Base-by-base conservation (phyloP, 495 filamentous ascomycete species). In the Tirmania nivea region DNA sequence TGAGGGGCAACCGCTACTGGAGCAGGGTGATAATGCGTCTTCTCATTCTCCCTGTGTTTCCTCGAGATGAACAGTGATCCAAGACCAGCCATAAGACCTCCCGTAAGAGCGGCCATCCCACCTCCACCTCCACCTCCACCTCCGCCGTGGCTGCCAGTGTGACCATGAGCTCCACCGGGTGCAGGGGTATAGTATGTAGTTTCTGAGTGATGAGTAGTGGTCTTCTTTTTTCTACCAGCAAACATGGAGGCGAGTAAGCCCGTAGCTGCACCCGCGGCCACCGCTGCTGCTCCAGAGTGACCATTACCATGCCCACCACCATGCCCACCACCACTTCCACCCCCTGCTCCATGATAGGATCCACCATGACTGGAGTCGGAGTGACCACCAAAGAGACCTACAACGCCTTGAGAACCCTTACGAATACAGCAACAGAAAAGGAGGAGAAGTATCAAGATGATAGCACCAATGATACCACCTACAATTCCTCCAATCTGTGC, bases 401-500 rank as follows among this genome's bases (percentile, higher is more conserved):
- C 57, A 58, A 64, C 55, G 16, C 62, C 62, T 8, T 39, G 51
- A 35, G 51, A 59, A 35, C 62, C 62, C 39, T 60, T 65, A 47
- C 54, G 48, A 35, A 65, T 36, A 39, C 62, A 65, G 49, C 62
- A 65, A 42, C 59, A 64, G 42, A 65, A 35, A 16, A 64, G 31
- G 39, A 65, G 54, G 11, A 65, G 52, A 21, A 61, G 59, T 10
- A 65, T 59, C 45, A 65, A 47, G 56, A 65, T 56, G 35, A 65
- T 57, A 9, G 62, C 62, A 14, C 56, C 62, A 31, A 65, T 60
- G 45, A 65, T 57, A 54, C 62, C 62, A 37, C 62, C 62, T 2
- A 65, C 59, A 48, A 65, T 65, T 31, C 62, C 62, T 20, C 62
- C 62, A 55, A 65, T 65, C 35, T 65, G 62, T 16, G 59, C 62